Percentiles rank a stretch among this genome's conserved stretches.
Conservation (phyloP, 2,329 filamentous ascomycete genomes). For the Whalleya microplaca region DNA sequence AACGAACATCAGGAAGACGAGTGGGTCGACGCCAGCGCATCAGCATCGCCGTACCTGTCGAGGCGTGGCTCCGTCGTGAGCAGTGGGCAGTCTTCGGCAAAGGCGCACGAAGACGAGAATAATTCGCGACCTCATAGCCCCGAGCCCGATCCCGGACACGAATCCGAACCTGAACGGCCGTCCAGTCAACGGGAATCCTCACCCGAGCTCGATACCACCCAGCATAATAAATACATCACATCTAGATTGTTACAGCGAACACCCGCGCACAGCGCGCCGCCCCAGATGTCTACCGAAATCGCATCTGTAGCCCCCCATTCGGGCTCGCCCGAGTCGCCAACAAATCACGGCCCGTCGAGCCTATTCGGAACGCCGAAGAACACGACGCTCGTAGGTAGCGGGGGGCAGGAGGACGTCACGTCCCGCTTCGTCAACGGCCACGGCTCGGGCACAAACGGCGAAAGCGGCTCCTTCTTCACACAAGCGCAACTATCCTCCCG, state of each 20-base stretch:
- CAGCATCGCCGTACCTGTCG: slow-evolving; percentile 62
- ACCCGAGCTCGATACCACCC: slow-evolving; percentile 46
- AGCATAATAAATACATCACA: slow-evolving; percentile 69
- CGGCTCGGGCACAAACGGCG: slow-evolving; percentile 52
- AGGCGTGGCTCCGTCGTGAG: slow-evolving; percentile 54
- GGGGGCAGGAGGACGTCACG: slow-evolving; percentile 53
- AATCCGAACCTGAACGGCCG: slow-evolving; percentile 31
- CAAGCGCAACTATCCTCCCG: slow-evolving; percentile 37
- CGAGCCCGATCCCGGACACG: slow-evolving; percentile 29
- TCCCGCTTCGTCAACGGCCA: slow-evolving; percentile 62
- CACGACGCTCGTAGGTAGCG: slow-evolving; percentile 43
- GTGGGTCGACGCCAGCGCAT: slow-evolving; percentile 69
- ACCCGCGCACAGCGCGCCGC: slow-evolving; percentile 63
- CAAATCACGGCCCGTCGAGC: slow-evolving; percentile 44
- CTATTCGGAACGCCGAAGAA: slow-evolving; percentile 42
- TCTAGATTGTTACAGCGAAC: slow-evolving; percentile 68
- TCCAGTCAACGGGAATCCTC: slow-evolving; percentile 25
- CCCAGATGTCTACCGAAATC: slow-evolving; percentile 66
- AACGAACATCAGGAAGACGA: slow-evolving; percentile 57
- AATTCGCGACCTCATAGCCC: slow-evolving; percentile 43
- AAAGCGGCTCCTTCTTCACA: slow-evolving; percentile 56
- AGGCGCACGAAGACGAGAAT: slow-evolving; percentile 28
- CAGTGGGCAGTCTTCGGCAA: slow-evolving; percentile 53
- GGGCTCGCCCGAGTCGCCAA: slow-evolving; percentile 41
- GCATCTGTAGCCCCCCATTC: slow-evolving; percentile 49